phyloP scores from a whole-genome alignment of 2,329 filamentous ascomycete species.

The Lecanicillium sp. region DNA sequence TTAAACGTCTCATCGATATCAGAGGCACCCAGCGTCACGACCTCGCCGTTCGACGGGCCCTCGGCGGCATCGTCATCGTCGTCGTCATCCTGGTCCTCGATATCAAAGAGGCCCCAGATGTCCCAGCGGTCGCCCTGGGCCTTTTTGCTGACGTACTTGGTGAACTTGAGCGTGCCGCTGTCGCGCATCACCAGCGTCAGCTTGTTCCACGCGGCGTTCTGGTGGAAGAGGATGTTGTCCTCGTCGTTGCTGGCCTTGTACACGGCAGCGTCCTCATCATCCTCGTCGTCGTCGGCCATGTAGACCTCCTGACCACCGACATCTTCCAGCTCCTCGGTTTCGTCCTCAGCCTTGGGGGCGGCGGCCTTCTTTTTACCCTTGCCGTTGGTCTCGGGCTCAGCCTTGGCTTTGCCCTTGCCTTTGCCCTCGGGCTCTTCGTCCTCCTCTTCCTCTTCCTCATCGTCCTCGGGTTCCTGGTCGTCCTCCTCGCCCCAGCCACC shows the following conservation, averaged over 20 bases:
- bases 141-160: conserved; percentile 84
- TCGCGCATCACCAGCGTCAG: conserved; percentile 87
- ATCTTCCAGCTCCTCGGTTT: conserved; percentile 39
- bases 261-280: conserved; percentile 78
- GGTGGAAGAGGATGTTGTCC: conserved; percentile 60
- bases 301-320: conserved; percentile 82
- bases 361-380: conserved; percentile 28
- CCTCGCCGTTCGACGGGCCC: conserved; percentile 28
- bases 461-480: conserved; percentile 42
- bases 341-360: conserved; percentile 22
- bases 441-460: conserved; percentile 39
- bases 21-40: conserved; percentile 29
- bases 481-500: conserved; percentile 74
- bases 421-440: conserved; percentile 30
- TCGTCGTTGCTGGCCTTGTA: conserved; percentile 79
- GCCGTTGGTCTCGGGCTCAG: conserved; percentile 20
- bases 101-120: conserved; percentile 70
- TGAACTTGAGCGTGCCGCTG: conserved; percentile 79
- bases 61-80: conserved; percentile 26
- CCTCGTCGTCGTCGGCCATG: conserved; percentile 84
- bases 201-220: conserved; percentile 73
- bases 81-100: conserved; percentile 50
- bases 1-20: conserved; percentile 52
- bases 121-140: conserved; percentile 93
- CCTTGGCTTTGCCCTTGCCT: conserved; percentile 28